Conservation (phyloP, 495 filamentous ascomycete species). For the Tuber melanosporum region DNA sequence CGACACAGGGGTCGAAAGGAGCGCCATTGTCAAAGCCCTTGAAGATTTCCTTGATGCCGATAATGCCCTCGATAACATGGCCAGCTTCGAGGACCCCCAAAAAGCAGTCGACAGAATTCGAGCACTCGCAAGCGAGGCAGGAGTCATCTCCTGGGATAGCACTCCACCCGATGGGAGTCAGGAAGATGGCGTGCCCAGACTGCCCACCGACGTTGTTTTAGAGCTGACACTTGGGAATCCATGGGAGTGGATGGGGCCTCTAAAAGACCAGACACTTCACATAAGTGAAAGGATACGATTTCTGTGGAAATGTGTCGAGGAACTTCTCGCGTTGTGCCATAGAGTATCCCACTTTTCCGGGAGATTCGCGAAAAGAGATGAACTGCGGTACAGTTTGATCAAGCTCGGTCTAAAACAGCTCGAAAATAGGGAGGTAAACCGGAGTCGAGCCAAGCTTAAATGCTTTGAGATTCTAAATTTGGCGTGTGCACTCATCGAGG, state of each 20-base stretch:
- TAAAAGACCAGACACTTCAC: background rate
- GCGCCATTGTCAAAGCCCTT: background rate
- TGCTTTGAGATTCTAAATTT: background rate
- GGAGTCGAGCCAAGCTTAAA: background rate
- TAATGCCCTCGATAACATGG: background rate
- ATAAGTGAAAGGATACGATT: background rate
- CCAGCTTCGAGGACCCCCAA: background rate
- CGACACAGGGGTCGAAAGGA: background rate
- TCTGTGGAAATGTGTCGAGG: background rate
- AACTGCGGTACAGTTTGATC: background rate
- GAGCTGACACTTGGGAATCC: background rate
- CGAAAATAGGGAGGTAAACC: background rate
- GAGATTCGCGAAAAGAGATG: background rate
- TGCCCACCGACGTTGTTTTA: background rate
- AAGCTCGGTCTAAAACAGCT: background rate
- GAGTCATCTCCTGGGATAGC: background rate
- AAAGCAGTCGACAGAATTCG: background rate
- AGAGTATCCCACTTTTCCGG: background rate
- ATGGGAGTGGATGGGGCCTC: background rate
- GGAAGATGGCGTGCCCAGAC: background rate
- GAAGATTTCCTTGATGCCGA: background rate
- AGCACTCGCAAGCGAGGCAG: background rate
- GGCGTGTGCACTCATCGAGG: background rate
- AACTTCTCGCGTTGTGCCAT: background rate
- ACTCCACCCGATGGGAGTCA: background rate